Conservation (phyloP, 2,329 filamentous ascomycete species). For the Aureobasidium namibiae region DNA sequence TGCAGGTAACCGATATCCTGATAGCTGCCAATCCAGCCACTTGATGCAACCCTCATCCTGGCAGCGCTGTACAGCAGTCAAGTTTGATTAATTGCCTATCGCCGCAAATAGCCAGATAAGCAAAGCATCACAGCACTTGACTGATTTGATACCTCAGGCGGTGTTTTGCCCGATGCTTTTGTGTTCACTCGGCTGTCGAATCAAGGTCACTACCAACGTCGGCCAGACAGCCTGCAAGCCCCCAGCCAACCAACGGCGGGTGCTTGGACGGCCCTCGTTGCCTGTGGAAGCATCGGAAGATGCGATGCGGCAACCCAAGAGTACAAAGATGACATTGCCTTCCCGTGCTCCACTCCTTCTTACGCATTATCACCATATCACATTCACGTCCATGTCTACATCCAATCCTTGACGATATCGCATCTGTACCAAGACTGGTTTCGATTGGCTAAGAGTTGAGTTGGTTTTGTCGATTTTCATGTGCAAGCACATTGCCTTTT, state of each 20-base stretch:
- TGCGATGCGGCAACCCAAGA: not conserved
- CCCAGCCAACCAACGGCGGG: slow-evolving; percentile 1
- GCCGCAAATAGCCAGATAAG: not conserved
- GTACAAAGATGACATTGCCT: not conserved
- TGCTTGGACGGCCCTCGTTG: slow-evolving; percentile 1
- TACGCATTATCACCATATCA: not conserved
- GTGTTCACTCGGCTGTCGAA: not conserved
- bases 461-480: not conserved
- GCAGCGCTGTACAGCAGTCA: not conserved
- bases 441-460: not conserved
- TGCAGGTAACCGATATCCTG: slow-evolving; percentile 7
- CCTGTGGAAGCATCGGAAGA: not conserved
- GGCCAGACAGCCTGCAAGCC: slow-evolving; percentile 1
- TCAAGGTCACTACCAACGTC: not conserved
- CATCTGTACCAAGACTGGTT: not conserved
- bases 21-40: not conserved
- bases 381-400: not conserved
- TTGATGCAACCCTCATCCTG: not conserved
- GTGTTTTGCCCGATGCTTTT: not conserved
- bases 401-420: not conserved
- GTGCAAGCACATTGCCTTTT: not conserved
- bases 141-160: not conserved
- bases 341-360: not conserved
- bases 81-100: not conserved
- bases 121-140: not conserved